Base-by-base conservation (phyloP, 2,329 filamentous ascomycete species). In the Leptographium wingfieldii region DNA sequence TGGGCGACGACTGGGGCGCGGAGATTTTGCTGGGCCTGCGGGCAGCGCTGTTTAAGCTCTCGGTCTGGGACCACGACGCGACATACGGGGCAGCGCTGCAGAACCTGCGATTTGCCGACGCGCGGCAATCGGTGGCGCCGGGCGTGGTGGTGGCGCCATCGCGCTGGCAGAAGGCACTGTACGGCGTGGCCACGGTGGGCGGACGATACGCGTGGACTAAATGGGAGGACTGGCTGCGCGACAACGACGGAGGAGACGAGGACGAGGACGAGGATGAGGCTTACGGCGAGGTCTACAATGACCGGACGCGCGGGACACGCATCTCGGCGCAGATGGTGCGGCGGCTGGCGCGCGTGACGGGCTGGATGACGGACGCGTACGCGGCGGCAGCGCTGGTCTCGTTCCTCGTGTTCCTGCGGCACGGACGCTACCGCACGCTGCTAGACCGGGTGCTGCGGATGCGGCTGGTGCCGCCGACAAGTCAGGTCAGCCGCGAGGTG, bases 21-120 rank as follows among this genome's bases (percentile, higher is more conserved):
- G 94, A 97, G 74, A 92, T 97, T 59, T 79, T 87, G 63, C 79
- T 96, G 33, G 81, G 78, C 0, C 77, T 99, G 60, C 81, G 92
- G 55, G 83, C 87, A 2, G 77, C 91, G 3, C 77, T 99, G 9
- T 99, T 96, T 78, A 99, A 99, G 73, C 81, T 99, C 63, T 90
- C 88, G 19, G 86, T 99, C 61, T 99, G 94, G 94, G 92, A 97
- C 72, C 90, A 96, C 71, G 86, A 96, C 71, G 90, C 94, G 48
- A 95, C 89, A 5, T 97, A 99, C 72, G 94, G 94, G 62, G 94
- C 94, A 12, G 86, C 90, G 43, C 77, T 99, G 56, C 94, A 99
- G 72, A 95, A 95, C 64, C 80, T 99, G 33, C 86, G 86, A 69
- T 97, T 92, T 69, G 88, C 89, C 12, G 92, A 97, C 70, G 92